A percentile compares a stretch with the other conserved stretches of the same genome.
Conservation (phyloP, 805 yeast genomes). For the Maudiozyma bulderi region DNA sequence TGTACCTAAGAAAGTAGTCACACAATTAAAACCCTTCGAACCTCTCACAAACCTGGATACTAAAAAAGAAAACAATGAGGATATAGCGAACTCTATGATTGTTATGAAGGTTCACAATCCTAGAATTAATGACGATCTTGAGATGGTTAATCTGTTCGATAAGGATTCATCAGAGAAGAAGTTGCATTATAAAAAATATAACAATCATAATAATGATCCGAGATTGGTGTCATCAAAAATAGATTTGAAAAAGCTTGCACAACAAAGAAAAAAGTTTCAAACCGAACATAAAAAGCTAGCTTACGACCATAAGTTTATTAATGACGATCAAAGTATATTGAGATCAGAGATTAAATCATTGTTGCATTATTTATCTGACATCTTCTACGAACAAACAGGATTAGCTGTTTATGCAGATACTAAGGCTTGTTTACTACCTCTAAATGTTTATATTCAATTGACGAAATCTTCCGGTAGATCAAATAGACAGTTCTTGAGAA, state of each 20-base stretch:
- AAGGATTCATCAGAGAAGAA: background rate
- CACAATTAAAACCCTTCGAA: conserved; percentile 30
- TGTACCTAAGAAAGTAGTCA: conserved; percentile 32
- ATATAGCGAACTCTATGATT: conserved; percentile 22
- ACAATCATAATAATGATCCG: background rate
- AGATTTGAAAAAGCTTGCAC: conserved; percentile 1
- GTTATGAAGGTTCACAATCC: conserved; percentile 27
- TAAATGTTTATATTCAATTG: conserved; percentile 20
- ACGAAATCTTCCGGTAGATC: conserved; percentile 11
- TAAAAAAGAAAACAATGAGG: conserved; percentile 46
- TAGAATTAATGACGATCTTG: conserved; percentile 24
- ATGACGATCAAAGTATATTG: conserved; percentile 19
- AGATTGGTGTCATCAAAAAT: too few relatives aligned
- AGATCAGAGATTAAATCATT: conserved; percentile 15
- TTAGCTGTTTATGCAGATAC: conserved; percentile 17
- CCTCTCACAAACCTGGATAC: conserved; percentile 41
- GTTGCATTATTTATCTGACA: conserved; percentile 15
- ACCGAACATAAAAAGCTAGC: conserved; percentile 11
- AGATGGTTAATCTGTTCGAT: conserved; percentile 19
- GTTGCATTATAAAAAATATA: background rate
- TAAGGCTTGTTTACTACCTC: conserved; percentile 13
- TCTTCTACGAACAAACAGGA: conserved; percentile 17
- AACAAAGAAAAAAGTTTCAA: conserved; percentile 10
- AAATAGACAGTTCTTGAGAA: conserved; percentile 13
- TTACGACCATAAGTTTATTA: conserved; percentile 20